These are phyloP conservation scores for Aotearoamyces nothofagi DNA, from an alignment of 2,329 filamentous ascomycete species.

Conservation along the genomic window DNA sequence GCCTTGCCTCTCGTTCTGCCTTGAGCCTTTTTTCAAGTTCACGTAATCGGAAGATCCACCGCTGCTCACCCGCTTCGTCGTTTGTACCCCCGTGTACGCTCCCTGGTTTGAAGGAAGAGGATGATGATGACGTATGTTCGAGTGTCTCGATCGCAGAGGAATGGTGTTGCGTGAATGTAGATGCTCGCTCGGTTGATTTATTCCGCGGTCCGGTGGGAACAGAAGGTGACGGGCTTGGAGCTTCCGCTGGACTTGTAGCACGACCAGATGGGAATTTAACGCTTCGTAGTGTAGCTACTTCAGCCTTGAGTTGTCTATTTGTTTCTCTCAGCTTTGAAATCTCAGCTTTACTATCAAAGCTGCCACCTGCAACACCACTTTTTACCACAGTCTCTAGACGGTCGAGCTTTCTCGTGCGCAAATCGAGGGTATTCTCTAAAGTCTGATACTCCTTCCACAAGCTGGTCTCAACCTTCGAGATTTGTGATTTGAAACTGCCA, in stretches of 20 bases:
- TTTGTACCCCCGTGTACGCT: constrained; percentile 4
- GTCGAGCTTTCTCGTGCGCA: constrained; percentile 73
- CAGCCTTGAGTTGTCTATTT: constrained; percentile 47
- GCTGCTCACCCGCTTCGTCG: constrained; percentile 40
- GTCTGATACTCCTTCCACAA: constrained; percentile 83
- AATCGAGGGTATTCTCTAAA: constrained; percentile 66
- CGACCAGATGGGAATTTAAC: constrained; percentile 23
- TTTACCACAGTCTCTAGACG: constrained; percentile 68
- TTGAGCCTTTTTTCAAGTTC: constrained; percentile 84
- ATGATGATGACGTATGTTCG: constrained; percentile 29
- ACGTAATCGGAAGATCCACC: constrained; percentile 72
- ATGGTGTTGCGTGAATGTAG: constrained; percentile 37
- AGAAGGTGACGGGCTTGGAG: constrained; percentile 19
- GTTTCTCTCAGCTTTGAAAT: constrained; percentile 44
- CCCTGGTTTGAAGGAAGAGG: constrained; percentile 14
- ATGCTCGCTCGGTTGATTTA: constrained; percentile 9
- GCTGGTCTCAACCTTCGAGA: constrained; percentile 76
- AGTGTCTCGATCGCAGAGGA: constrained; percentile 20
- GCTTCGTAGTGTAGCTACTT: constrained; percentile 54
- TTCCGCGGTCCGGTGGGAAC: constrained; percentile 20
- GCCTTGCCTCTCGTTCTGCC: constrained; percentile 71
- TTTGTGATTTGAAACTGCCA: constrained; percentile 60
- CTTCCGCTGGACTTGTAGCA: constrained; percentile 24
- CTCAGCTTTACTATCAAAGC: constrained; percentile 26
- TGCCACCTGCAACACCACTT: constrained; percentile 35